These are phyloP conservation scores for Tolypocladium cylindrosporum DNA, from an alignment of 2,329 filamentous ascomycete species.

Conservation along the genomic window DNA sequence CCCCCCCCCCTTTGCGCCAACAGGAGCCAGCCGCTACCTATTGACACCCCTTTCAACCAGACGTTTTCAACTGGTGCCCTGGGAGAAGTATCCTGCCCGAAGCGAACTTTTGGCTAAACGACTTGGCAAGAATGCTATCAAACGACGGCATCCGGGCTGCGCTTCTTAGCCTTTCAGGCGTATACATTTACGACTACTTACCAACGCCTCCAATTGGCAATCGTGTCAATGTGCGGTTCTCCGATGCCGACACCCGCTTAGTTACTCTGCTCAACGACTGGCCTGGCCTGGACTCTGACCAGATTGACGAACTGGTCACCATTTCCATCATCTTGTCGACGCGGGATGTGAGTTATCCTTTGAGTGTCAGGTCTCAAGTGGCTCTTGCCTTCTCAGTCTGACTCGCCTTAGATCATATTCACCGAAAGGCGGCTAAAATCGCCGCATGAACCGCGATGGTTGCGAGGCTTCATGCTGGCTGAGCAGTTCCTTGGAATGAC, in stretches of 20 bases:
- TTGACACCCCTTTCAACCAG: conserved; percentile 9
- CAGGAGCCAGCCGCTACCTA: too few relatives aligned
- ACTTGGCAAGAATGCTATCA: conserved; percentile 27
- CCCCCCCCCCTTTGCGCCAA: too few relatives aligned
- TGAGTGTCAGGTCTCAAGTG: background rate
- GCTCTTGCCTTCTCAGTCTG: background rate
- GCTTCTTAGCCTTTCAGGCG: conserved; percentile 28
- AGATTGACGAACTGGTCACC: conserved; percentile 24
- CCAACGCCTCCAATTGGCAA: conserved; percentile 19
- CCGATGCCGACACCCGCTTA: conserved; percentile 18
- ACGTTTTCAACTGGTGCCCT: conserved; percentile 29
- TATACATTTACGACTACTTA: conserved; percentile 30
- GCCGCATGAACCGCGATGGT: conserved; percentile 23
- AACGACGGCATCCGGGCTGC: conserved; percentile 23
- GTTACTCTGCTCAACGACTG: conserved; percentile 16
- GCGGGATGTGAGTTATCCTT: conserved; percentile 23
- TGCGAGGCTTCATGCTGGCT: conserved; percentile 24
- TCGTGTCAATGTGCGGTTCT: conserved; percentile 23
- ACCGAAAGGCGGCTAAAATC: conserved; percentile 25
- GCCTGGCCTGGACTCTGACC: conserved; percentile 9
- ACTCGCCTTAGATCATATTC: conserved; percentile 22
- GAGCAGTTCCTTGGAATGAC: conserved; percentile 24
- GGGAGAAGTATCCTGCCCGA: conserved; percentile 25
- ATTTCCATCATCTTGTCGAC: conserved; percentile 27
- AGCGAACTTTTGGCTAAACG: conserved; percentile 30